Evolutionary conservation across 164 flowering plant species (phyloP), one percentile per base, ranked within the genome.

Genomic region (Hamamelis virginiana): DNA sequence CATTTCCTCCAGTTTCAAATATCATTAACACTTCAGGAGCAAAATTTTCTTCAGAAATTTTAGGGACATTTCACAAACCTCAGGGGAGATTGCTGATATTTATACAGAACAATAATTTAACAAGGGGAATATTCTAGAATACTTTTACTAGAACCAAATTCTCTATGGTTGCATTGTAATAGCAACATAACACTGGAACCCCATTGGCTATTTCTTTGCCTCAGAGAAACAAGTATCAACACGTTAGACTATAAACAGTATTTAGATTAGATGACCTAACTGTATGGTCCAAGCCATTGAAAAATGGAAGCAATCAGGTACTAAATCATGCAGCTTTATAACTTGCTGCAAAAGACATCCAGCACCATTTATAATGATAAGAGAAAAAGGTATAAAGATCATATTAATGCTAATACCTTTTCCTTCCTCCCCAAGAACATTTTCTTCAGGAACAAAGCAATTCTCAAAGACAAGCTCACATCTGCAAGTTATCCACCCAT

Each of bases 381-480:
- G n/a, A 15, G 15, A 62, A 44, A 21, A 62, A 19, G 44, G 41
- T 22, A 44, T 62, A 21, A 41, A 67, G 67, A 43, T 46, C 57
- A 61, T 6, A 25, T 18, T 27, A 53, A 2, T 43, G 50, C 23
- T 8, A 15, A 52, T 82, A 96, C 99, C 99, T 93, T 91, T 90
- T 67, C 99, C 98, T 89, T 89, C 99, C 75, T 87, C 64, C n/a
- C 99, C 99, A 72, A 96, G 91, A 75, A 96, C 86, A 81, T 96
- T 96, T 80, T 91, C 94, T 60, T 87, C 84, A 43, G 98, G 97
- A 76, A 93, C 97, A 85, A 93, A 96, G 85, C 99, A 96, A 76
- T 96, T 91, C 67, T 93, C 92, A 59, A 96, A 96, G 59, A 93
- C 99, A 73, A 96, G 97, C 77, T 96, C 99, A 70, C 97, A 96